Base-by-base conservation (phyloP, 2,329 filamentous ascomycete genomes). In the Diplodia scrobiculata region DNA sequence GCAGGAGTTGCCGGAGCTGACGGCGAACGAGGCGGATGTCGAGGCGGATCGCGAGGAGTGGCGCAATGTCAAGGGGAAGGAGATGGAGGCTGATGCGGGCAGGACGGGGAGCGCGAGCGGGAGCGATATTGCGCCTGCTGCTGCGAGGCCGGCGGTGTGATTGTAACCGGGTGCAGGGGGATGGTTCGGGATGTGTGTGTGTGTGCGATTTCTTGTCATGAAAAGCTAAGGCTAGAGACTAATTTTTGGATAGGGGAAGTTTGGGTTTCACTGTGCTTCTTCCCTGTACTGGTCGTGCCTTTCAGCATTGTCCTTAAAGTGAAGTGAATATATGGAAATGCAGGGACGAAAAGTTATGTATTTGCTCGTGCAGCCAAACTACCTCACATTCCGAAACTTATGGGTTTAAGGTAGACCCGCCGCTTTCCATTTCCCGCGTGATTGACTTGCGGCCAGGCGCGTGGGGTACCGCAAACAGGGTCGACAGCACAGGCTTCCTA, bases 11-110 rank as follows among this genome's bases (percentile, higher is more conserved):
- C 77, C 78, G 0, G 80, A 81, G 70, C 52, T 80, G 72, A 66
- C 66, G 25, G 79, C 79, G 0, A 74, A 80, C 65, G 75, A 74
- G 51, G 73, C 70, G 10, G 79, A 81, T 66, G 76, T 76, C 36
- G 68, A 68, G 1, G 72, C 71, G 7, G 79, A 81, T 67, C 67
- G 66, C 50, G 74, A 74, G 1, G 73, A 74, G 48, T 63, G 60
- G 60, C 65, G 65, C 14, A 65, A 76, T 47, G 72, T 75, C 62
- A 69, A 71, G 55, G 74, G 72, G 5, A 72, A 73, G 69, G 72
- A 75, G 25, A 76, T 77, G 76, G 74, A 77, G 68, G 76, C 76
- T 69, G 73, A 77, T n/a, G 72, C 71, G 25, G 70, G 58, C 4
- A 77, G 77, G 36, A 71, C 76, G 13, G 58, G 41, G n/a, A 62